phyloP scores from a whole-genome alignment of 805 yeast genomes.

The Wickerhamiella occidentalis region DNA sequence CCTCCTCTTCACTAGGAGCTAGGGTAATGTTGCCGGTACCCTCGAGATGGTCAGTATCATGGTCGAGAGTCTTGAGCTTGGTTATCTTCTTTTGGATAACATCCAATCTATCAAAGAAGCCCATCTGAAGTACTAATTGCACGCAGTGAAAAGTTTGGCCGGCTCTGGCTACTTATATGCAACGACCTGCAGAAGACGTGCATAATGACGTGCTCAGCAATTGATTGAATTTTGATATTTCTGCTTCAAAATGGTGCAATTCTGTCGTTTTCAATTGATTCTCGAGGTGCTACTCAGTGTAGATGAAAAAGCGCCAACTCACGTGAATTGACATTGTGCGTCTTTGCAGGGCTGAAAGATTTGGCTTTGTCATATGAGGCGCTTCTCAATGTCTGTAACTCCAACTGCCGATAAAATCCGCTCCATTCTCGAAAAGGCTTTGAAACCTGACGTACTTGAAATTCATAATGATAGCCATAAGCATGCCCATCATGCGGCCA shows the following conservation, averaged over 20 bases:
- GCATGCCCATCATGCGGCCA: slow-evolving; percentile 78
- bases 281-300: neutral
- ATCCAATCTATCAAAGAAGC: neutral
- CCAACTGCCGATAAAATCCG: slow-evolving; percentile 43
- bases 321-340: slow-evolving; percentile 6
- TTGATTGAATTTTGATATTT: neutral
- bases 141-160: neutral
- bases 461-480: slow-evolving; percentile 74
- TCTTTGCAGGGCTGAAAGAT: neutral
- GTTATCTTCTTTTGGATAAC: slow-evolving; percentile 1
- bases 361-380: slow-evolving; percentile 8
- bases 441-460: slow-evolving; percentile 37
- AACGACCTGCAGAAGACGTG: neutral
- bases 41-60: neutral
- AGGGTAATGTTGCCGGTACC: slow-evolving; percentile 7
- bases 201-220: neutral
- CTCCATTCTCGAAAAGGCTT: slow-evolving; percentile 31
- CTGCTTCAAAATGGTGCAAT: neutral
- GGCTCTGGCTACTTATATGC: neutral
- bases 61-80: slow-evolving; percentile 6
- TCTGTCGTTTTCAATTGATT: neutral
- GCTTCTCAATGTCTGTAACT: slow-evolving; percentile 9
- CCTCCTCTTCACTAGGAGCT: slow-evolving; percentile 10
- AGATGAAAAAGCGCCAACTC: neutral
- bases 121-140: neutral